A percentile compares a stretch with the other conserved stretches of the same genome.
These are phyloP conservation scores for Apium graveolens DNA, from an alignment of 129 eudicot genomes.

Conservation along the genomic window DNA sequence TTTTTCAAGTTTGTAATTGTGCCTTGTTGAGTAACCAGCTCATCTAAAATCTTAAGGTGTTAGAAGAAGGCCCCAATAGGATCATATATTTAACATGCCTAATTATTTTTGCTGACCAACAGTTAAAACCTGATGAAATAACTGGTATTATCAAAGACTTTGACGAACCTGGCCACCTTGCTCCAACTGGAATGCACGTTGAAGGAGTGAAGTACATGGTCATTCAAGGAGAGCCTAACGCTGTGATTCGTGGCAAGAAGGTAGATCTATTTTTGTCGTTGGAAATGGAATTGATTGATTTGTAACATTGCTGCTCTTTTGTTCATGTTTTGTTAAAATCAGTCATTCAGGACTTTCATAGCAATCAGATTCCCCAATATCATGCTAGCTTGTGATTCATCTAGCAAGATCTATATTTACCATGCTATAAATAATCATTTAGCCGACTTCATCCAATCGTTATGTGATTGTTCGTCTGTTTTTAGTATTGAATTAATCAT, in stretches of 20 bases:
- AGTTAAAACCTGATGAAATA: conserved; percentile 52
- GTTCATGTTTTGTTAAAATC: background rate
- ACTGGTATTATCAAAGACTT: conserved; percentile 43
- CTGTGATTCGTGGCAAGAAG: conserved; percentile 68
- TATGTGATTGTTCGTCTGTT: background rate
- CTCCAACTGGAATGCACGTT: conserved; percentile 53
- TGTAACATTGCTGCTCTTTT: background rate
- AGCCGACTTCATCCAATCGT: background rate
- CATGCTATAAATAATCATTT: background rate
- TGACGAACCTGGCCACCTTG: conserved; percentile 54
- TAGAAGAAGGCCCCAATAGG: no score
- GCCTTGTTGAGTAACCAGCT: no score
- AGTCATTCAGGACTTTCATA: background rate
- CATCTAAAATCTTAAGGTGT: no score
- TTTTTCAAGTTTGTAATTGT: background rate
- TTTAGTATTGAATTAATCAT: background rate
- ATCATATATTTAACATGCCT: no score
- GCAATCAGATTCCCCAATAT: no score
- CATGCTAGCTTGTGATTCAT: background rate
- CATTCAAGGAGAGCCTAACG: conserved; percentile 51
- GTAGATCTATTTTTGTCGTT: background rate
- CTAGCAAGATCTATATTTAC: background rate
- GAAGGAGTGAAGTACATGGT: conserved; percentile 60
- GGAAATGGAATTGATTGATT: background rate
- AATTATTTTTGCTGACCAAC: background rate